phyloP scores from a whole-genome alignment of 2,329 filamentous ascomycete species.

The Davidsoniella virescens region DNA sequence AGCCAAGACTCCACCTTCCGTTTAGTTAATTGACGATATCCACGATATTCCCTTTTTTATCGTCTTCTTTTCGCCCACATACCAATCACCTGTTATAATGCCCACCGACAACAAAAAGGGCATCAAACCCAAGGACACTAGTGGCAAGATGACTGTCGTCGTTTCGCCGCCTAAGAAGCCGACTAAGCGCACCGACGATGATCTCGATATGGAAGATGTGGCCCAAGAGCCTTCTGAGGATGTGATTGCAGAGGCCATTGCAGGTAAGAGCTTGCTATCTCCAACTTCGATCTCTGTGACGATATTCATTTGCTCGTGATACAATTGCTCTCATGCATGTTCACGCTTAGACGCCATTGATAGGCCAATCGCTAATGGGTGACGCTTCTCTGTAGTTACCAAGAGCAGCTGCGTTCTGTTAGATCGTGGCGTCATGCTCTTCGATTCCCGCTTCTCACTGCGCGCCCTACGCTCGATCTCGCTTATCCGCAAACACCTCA shows the following conservation, averaged over 20 bases:
- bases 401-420: slow-evolving; percentile 84
- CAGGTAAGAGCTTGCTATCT: slow-evolving; percentile 27
- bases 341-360: not conserved
- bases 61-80: too few relatives aligned
- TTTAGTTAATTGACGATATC: not conserved
- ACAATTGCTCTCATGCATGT: not conserved
- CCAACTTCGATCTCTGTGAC: not conserved
- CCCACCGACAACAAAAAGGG: slow-evolving; percentile 9
- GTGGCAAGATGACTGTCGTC: slow-evolving; percentile 69
- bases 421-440: slow-evolving; percentile 79
- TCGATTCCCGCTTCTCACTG: slow-evolving; percentile 89
- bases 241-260: slow-evolving; percentile 41
- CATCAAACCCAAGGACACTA: slow-evolving; percentile 40
- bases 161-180: slow-evolving; percentile 56
- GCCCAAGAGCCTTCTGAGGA: slow-evolving; percentile 27
- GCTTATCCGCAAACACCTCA: slow-evolving; percentile 80
- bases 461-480: slow-evolving; percentile 90
- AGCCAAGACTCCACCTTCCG: not conserved
- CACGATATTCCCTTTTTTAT: not conserved
- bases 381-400: slow-evolving; percentile 48
- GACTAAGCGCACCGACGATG: slow-evolving; percentile 45
- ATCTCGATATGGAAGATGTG: slow-evolving; percentile 51
- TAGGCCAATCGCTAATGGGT: not conserved
- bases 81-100: not conserved
- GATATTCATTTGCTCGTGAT: not conserved